A percentile compares a stretch with the other conserved stretches of the same genome.
phyloP scores from a whole-genome alignment of 2,329 filamentous ascomycete genomes.

The Alternaria hordeiaustralica region DNA sequence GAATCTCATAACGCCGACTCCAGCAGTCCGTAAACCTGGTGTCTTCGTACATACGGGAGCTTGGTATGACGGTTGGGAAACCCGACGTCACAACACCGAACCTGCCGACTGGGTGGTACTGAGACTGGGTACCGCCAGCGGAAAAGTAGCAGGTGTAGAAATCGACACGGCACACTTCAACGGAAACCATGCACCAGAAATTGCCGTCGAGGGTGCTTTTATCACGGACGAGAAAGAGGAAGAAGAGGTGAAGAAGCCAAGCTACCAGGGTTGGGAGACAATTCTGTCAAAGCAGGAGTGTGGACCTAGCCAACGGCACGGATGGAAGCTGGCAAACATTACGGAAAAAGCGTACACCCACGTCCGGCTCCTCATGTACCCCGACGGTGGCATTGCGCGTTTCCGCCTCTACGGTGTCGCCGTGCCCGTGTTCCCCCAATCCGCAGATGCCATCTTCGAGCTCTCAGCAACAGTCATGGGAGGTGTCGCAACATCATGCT shows the following conservation, averaged over 20 bases:
- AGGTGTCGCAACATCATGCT: constrained; percentile 76
- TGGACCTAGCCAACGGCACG: constrained; percentile 75
- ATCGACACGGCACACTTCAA: constrained; percentile 83
- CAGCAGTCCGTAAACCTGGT: constrained; percentile 63
- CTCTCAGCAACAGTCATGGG: constrained; percentile 81
- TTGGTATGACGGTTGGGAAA: constrained; percentile 72
- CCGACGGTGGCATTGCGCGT: constrained; percentile 81
- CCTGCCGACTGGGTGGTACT: constrained; percentile 67
- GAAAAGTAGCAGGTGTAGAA: constrained; percentile 75
- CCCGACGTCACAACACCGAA: constrained; percentile 64
- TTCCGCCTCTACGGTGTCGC: constrained; percentile 80
- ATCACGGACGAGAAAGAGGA: constrained; percentile 60
- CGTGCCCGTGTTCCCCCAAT: constrained; percentile 75
- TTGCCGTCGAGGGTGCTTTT: constrained; percentile 80
- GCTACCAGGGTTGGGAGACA: constrained; percentile 67
- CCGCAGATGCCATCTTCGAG: constrained; percentile 71
- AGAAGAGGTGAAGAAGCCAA: constrained; percentile 61
- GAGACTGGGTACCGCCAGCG: constrained; percentile 68
- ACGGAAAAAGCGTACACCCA: constrained; percentile 76
- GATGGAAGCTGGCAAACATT: constrained; percentile 67
- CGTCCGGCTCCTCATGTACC: constrained; percentile 82
- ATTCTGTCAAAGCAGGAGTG: constrained; percentile 74
- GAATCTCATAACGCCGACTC: constrained; percentile 64
- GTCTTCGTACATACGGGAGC: constrained; percentile 66
- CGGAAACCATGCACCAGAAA: constrained; percentile 80